A percentile compares a stretch with the other conserved stretches of the same genome.
phyloP scores from a whole-genome alignment of 495 filamentous ascomycete species.

The Xylaria acuta region DNA sequence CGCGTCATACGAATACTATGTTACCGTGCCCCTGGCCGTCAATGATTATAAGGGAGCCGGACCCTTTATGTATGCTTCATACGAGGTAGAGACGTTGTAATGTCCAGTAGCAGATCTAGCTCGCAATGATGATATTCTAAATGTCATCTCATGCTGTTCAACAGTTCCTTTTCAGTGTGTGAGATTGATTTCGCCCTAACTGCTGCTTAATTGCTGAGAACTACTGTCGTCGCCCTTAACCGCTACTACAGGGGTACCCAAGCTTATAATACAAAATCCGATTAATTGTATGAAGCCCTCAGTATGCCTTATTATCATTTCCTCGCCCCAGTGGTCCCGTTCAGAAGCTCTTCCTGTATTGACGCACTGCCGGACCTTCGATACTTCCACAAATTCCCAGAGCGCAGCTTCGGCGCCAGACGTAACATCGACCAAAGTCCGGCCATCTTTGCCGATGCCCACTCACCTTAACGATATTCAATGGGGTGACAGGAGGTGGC shows the following conservation, averaged over 20 bases:
- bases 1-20: conserved; percentile 48
- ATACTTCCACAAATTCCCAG: too few species aligned
- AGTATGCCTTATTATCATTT: background rate
- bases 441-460: too few species aligned
- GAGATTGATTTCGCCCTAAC: background rate
- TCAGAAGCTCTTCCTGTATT: background rate
- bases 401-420: too few species aligned
- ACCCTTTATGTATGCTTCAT: conserved; percentile 55
- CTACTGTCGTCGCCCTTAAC: background rate
- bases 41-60: conserved; percentile 57
- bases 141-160: background rate
- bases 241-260: background rate
- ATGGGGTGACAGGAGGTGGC: too few species aligned
- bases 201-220: background rate
- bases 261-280: background rate
- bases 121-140: background rate
- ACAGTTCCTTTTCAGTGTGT: background rate
- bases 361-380: background rate
- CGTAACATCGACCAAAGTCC: too few species aligned
- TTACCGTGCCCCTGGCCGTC: conserved; percentile 47
- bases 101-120: background rate
- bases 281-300: background rate
- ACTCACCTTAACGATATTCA: too few species aligned
- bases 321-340: background rate
- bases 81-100: conserved; percentile 50